These are phyloP conservation scores for Crithidia sp. DNA, from an alignment of 208 protist species.

Conservation along the genomic window DNA sequence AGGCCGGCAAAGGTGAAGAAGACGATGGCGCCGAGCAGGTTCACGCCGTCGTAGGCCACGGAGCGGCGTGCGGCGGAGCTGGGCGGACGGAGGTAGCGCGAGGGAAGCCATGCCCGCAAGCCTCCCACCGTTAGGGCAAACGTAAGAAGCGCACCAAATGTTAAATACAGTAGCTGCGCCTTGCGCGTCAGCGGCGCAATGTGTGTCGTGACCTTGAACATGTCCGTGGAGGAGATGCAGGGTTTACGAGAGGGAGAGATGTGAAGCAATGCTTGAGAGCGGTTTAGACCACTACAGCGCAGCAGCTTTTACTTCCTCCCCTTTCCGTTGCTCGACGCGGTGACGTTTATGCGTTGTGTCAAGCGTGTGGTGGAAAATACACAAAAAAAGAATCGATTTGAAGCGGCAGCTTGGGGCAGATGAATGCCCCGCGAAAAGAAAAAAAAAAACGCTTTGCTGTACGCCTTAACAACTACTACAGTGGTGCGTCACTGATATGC, in stretches of 20 bases:
- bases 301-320: too few species aligned
- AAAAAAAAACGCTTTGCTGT: too few species aligned
- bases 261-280: neutral
- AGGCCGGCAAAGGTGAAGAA: slow-evolving; percentile 24
- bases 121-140: slow-evolving; percentile 2
- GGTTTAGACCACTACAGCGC: too few species aligned
- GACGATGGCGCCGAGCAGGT: slow-evolving; percentile 1
- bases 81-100: neutral
- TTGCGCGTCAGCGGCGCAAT: slow-evolving; percentile 27
- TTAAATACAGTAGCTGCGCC: slow-evolving; percentile 25
- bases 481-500: too few species aligned
- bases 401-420: too few species aligned
- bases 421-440: too few species aligned
- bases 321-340: too few species aligned
- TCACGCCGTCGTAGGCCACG: neutral
- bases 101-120: slow-evolving; percentile 5
- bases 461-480: too few species aligned
- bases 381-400: too few species aligned
- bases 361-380: too few species aligned
- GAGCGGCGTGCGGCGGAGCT: neutral
- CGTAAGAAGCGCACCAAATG: neutral
- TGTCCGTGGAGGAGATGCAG: neutral
- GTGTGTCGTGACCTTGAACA: slow-evolving; percentile 5
- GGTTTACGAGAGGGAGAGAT: neutral
- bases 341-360: too few species aligned